Evolutionary conservation across 2,329 filamentous ascomycete species (phyloP).

Genomic region (Ilyonectria destructans): DNA sequence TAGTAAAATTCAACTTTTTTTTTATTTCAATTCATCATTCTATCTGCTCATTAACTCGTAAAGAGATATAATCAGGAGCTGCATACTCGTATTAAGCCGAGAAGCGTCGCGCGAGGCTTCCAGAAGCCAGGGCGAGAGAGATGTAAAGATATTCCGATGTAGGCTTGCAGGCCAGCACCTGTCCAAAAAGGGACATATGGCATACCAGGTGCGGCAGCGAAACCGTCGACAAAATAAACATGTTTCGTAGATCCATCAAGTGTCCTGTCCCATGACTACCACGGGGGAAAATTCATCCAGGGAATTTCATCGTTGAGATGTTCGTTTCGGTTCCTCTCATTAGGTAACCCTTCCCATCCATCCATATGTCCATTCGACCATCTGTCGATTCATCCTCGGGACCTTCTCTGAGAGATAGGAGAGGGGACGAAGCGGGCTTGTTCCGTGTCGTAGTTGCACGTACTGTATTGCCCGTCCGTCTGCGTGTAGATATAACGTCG

Average conservation of each 20-base stretch:
- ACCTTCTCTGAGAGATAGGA: conserved; percentile 1
- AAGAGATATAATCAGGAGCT: not conserved
- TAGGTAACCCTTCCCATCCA: not conserved
- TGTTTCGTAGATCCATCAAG: conserved; percentile 16
- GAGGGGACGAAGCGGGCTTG: not conserved
- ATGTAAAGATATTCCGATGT: not conserved
- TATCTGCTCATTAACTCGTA: conserved; percentile 1
- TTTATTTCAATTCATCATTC: not conserved
- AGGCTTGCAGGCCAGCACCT: not conserved
- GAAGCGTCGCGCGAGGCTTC: not conserved
- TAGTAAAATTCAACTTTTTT: not conserved
- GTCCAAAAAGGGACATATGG: conserved; percentile 1
- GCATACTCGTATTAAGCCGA: not conserved
- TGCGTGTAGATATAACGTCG: conserved; percentile 5
- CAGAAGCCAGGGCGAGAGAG: not conserved
- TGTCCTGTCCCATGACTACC: not conserved
- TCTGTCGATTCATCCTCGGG: conserved; percentile 10
- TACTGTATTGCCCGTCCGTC: conserved; percentile 13
- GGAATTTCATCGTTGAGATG: conserved; percentile 13
- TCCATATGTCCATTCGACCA: not conserved
- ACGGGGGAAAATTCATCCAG: not conserved
- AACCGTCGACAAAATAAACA: conserved; percentile 18
- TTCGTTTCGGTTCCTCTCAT: not conserved
- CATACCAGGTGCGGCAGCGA: not conserved
- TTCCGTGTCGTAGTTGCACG: conserved; percentile 20